These are phyloP conservation scores for Buxus sempervirens DNA, from an alignment of 164 flowering plant species.

Conservation along the genomic window DNA sequence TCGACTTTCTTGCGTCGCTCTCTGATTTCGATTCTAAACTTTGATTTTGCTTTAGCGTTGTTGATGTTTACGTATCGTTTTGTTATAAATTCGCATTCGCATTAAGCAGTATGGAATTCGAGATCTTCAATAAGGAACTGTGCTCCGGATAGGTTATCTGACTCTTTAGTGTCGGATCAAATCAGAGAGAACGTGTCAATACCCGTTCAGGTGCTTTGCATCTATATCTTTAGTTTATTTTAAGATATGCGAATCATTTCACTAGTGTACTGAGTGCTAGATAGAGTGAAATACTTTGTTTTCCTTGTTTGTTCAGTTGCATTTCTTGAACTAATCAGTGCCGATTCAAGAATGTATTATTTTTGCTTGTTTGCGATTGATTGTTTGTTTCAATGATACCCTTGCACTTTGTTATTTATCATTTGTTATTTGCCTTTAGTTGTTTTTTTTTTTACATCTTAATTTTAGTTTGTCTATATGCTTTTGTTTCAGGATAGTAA, in stretches of 20 bases:
- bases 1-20: background rate
- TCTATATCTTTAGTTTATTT: background rate
- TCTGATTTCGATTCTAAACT: background rate
- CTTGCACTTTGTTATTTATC: too few relatives aligned
- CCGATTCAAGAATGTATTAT: background rate
- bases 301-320: too few relatives aligned
- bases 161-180: conserved; percentile 18
- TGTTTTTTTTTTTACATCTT: too few relatives aligned
- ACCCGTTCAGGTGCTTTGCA: conserved; percentile 22
- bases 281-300: too few relatives aligned
- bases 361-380: background rate
- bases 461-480: too few relatives aligned
- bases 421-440: too few relatives aligned
- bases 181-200: conserved; percentile 4
- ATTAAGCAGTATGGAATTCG: conserved; percentile 1
- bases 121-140: conserved; percentile 17
- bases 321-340: too few relatives aligned
- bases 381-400: background rate
- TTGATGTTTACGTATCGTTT: background rate
- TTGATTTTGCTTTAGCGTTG: background rate
- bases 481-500: conserved; percentile 30
- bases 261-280: too few relatives aligned
- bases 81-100: too few relatives aligned
- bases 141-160: conserved; percentile 24
- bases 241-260: too few relatives aligned